Base-by-base conservation (phyloP, 805 yeast genomes). In the Candida nanaspora region DNA sequence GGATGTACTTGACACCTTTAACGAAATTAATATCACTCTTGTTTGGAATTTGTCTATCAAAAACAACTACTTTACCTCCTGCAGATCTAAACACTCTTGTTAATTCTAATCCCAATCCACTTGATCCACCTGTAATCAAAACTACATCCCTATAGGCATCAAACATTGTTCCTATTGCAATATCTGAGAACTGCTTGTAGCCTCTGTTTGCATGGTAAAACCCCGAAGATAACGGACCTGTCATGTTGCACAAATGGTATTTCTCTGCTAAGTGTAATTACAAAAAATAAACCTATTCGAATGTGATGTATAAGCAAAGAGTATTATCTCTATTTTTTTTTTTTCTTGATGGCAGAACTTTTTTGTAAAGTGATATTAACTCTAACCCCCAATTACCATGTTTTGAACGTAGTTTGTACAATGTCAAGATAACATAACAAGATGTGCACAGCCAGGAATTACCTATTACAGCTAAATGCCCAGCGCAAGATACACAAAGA, bases 91-190 rank as follows among this genome's bases (percentile, higher is more conserved):
- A 70, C 20, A 53, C 52, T 14, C 49, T 46, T 0, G 72, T 85
- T 3, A 91, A 46, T 46, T 78, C 84, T 33, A 62, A 63, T 0
- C 98, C 98, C 9, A 91, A 66, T 0, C 97, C 98, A 0, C 77
- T 65, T 3, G 74, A 56, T 0, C 97, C 98, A 0, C 98, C 98
- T 0, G 98, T 89, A 18, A 91, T 65, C 4, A 88, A 61, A 0
- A 79, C 82, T 10, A 82, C 66, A 52, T 86, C 95, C 10, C 66
- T 59, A 20, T 54, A 57, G 0, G 76, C 72, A 30, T 77, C 81
- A 44, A 72, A 71, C 10, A 62, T 64, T 41, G 69, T 72, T 1
- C 86, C 86, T 18, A 78, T 55, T 1, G 76, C 23, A 3, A 58
- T 33, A 22, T 68, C 64, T 0, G 77, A 64, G 4, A 62, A 37